These are phyloP conservation scores for Talaromyces sp. DNA, from an alignment of 2,329 filamentous ascomycete genomes.

Conservation along the genomic window DNA sequence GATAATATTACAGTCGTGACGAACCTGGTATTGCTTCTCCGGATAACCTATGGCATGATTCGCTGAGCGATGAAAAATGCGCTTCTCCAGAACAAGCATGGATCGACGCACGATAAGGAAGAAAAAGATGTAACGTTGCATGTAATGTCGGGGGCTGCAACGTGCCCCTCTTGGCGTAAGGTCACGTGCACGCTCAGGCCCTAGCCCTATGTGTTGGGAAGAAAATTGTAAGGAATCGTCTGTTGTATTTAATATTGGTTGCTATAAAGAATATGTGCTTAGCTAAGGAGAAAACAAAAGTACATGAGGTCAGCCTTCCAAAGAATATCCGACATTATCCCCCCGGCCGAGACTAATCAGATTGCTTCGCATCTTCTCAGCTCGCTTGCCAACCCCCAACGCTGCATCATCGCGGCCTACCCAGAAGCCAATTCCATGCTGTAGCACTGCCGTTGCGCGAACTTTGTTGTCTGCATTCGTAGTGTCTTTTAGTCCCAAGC, in stretches of 20 bases:
- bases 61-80: background rate
- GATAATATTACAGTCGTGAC: background rate
- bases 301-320: constrained; percentile 2
- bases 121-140: background rate
- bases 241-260: too few relatives aligned
- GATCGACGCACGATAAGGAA: background rate
- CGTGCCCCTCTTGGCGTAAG: background rate
- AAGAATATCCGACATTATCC: constrained; percentile 34
- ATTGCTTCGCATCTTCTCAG: constrained; percentile 40
- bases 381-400: constrained; percentile 30
- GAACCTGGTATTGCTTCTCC: background rate
- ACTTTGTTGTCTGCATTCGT: constrained; percentile 24
- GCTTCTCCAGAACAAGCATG: background rate
- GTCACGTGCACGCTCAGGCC: background rate
- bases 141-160: background rate
- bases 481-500: constrained; percentile 32
- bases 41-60: background rate
- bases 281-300: background rate
- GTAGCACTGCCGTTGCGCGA: constrained; percentile 37
- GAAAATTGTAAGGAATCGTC: background rate
- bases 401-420: constrained; percentile 35
- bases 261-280: background rate
- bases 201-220: background rate
- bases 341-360: constrained; percentile 40
- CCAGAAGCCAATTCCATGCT: constrained; percentile 42